These are phyloP conservation scores for Alternaria postmessia DNA, from an alignment of 2,329 filamentous ascomycete species.

Conservation along the genomic window DNA sequence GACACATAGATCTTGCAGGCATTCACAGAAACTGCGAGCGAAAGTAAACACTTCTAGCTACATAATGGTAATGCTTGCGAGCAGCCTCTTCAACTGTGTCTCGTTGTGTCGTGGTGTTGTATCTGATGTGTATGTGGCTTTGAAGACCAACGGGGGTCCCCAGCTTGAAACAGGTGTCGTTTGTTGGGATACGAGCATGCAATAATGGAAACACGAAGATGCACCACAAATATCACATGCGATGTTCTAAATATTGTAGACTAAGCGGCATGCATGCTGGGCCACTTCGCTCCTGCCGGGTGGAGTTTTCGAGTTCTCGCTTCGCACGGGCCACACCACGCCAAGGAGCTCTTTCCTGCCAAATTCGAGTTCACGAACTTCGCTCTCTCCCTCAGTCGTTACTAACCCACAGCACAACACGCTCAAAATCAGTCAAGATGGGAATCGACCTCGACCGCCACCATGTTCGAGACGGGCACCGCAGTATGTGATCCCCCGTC, in stretches of 20 bases:
- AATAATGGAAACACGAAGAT: background rate
- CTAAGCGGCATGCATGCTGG: background rate
- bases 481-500: slow-evolving; percentile 58
- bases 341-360: slow-evolving; percentile 22
- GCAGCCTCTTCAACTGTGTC: background rate
- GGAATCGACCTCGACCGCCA: slow-evolving; percentile 62
- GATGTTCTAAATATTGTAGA: background rate
- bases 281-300: slow-evolving; percentile 3
- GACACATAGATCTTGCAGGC: slow-evolving; percentile 43
- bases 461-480: slow-evolving; percentile 75
- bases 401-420: slow-evolving; percentile 47
- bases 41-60: slow-evolving; percentile 38
- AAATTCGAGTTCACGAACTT: slow-evolving; percentile 27
- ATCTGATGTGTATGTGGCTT: background rate
- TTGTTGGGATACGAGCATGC: background rate
- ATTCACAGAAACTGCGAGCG: slow-evolving; percentile 26
- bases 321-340: slow-evolving; percentile 16
- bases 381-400: slow-evolving; percentile 19
- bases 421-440: slow-evolving; percentile 48
- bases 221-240: background rate
- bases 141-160: background rate
- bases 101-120: background rate
- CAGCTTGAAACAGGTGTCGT: background rate
- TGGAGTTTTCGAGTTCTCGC: slow-evolving; percentile 13
- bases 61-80: slow-evolving; percentile 45